phyloP scores from a whole-genome alignment of 2,329 filamentous ascomycete species.

The Ceratocystiopsis minuta region DNA sequence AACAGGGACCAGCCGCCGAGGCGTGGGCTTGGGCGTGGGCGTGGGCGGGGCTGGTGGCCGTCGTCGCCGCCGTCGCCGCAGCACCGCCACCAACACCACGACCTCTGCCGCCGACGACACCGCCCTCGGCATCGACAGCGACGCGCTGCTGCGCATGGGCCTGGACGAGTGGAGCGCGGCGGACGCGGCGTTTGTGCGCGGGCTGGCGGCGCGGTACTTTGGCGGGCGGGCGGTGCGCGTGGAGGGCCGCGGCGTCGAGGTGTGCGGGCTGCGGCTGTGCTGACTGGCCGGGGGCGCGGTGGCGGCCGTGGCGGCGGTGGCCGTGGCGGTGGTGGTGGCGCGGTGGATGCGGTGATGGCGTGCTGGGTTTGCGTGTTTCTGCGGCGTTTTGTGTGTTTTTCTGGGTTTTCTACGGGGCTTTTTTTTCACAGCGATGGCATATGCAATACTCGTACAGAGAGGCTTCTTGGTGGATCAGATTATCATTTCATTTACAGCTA shows the following conservation, averaged over 20 bases:
- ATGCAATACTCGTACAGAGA: no score
- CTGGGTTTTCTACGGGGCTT: no score
- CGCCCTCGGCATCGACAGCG: conserved; percentile 39
- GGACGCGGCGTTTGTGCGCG: conserved; percentile 51
- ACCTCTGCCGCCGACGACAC: conserved; percentile 15
- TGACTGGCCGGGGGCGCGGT: conserved; percentile 17
- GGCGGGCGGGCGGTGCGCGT: conserved; percentile 37
- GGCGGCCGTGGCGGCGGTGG: not conserved
- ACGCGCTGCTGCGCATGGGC: conserved; percentile 52
- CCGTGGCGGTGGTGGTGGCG: not conserved
- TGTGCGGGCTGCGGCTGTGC: conserved; percentile 57
- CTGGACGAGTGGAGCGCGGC: conserved; percentile 59
- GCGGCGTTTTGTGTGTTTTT: no score
- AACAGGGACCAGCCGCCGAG: not conserved
- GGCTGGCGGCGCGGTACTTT: conserved; percentile 48
- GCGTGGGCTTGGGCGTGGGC: not conserved
- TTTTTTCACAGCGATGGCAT: no score
- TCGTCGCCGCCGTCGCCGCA: not conserved
- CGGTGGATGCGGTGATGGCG: not conserved
- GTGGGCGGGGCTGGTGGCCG: no score
- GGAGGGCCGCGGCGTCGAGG: conserved; percentile 50
- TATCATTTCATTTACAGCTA: not conserved
- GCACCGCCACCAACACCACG: conserved; percentile 5
- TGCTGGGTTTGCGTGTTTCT: not conserved
- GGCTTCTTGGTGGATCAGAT: no score